Evolutionary conservation across 1,284 basidiomycete species (phyloP).

Genomic region (Boletellus deceptivus): DNA sequence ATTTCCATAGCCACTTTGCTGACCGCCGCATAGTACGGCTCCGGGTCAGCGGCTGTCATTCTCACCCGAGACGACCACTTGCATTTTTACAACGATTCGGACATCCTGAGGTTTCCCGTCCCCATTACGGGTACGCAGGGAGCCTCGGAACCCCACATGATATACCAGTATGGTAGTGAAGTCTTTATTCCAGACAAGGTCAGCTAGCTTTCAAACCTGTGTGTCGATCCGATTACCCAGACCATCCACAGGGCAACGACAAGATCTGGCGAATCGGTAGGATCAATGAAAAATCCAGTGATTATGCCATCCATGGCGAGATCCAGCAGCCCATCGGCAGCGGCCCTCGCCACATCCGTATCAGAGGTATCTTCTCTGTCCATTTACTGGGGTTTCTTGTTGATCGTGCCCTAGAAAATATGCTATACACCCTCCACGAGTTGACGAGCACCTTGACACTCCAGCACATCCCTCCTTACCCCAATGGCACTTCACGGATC

Average conservation of each 20-base stretch:
- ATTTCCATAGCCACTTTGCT: neutral
- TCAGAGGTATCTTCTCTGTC: constrained; percentile 10
- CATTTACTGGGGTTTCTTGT: neutral
- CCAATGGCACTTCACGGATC: constrained; percentile 47
- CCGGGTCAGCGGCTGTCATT: constrained; percentile 57
- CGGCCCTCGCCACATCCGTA: constrained; percentile 44
- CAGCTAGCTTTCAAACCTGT: constrained; percentile 13
- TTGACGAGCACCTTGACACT: constrained; percentile 60
- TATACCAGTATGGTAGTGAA: constrained; percentile 49
- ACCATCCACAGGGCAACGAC: constrained; percentile 50
- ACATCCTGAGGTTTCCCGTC: constrained; percentile 52
- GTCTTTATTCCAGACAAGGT: constrained; percentile 67
- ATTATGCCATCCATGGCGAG: constrained; percentile 55
- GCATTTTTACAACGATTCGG: constrained; percentile 41
- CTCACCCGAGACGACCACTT: constrained; percentile 41
- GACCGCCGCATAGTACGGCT: constrained; percentile 43
- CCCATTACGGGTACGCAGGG: constrained; percentile 34
- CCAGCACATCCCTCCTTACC: constrained; percentile 51
- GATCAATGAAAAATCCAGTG: constrained; percentile 34
- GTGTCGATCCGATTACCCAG: neutral
- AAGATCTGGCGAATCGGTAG: constrained; percentile 60
- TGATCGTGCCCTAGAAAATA: constrained; percentile 41
- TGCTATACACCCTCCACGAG: constrained; percentile 64
- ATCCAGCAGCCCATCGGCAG: constrained; percentile 63
- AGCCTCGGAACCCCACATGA: constrained; percentile 64